Evolutionary conservation across 1,284 basidiomycete species (phyloP).

Genomic region (Ganoderma multipileum): DNA sequence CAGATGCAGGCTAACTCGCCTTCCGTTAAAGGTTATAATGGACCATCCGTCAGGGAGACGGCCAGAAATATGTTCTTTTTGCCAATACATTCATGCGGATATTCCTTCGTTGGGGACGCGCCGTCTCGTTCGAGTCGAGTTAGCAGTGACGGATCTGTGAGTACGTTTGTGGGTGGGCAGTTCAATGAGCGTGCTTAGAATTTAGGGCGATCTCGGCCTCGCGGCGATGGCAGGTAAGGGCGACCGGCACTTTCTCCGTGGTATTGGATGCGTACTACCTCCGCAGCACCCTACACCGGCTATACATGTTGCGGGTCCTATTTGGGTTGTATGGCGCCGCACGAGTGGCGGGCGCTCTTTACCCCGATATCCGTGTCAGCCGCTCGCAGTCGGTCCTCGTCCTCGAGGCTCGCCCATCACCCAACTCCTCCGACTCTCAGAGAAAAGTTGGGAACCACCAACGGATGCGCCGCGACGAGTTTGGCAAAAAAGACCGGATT

Average conservation of each 20-base stretch:
- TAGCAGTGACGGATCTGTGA: background rate
- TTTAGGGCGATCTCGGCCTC: background rate
- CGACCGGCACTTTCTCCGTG: background rate
- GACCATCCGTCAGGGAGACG: background rate
- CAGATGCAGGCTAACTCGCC: background rate
- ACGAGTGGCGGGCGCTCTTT: conserved; percentile 9
- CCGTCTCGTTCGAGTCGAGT: background rate
- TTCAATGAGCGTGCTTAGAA: background rate
- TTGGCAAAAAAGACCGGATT: conserved; percentile 1
- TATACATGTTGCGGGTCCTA: background rate
- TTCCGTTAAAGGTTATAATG: background rate
- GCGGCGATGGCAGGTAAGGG: background rate
- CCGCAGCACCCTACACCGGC: background rate
- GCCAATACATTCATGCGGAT: background rate
- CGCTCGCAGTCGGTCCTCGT: conserved; percentile 2
- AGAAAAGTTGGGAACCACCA: background rate
- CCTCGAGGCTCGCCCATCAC: conserved; percentile 7
- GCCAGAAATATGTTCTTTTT: background rate
- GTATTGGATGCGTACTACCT: background rate
- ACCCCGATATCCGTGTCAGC: background rate
- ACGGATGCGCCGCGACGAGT: background rate
- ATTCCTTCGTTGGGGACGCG: background rate
- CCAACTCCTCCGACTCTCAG: background rate
- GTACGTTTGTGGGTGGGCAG: background rate
- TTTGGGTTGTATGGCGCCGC: background rate